A percentile compares a stretch with the other conserved stretches of the same genome.
These are phyloP conservation scores for Leccinum truebloodii DNA, from an alignment of 768 basidiomycete genomes.

Conservation along the genomic window DNA sequence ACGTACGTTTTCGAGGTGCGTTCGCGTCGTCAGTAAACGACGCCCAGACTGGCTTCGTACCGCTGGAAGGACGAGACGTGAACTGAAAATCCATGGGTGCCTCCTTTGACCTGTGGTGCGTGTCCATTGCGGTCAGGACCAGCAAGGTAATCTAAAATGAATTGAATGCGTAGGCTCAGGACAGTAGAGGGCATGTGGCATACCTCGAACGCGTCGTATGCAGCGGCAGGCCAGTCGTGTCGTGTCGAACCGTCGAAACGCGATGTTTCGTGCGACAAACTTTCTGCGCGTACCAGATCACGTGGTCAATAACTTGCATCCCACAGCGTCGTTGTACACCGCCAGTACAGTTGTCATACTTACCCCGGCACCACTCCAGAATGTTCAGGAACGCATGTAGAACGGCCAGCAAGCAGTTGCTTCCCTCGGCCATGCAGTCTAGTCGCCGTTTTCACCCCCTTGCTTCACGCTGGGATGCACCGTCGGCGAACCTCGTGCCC, in stretches of 20 bases:
- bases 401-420: slow-evolving; percentile 20
- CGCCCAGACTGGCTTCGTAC: slow-evolving; percentile 61
- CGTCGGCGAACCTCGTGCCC: slow-evolving; percentile 72
- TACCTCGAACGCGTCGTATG: slow-evolving; percentile 19
- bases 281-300: slow-evolving; percentile 21
- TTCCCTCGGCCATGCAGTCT: slow-evolving; percentile 13
- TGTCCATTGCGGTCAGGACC: slow-evolving; percentile 23
- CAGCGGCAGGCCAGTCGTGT: slow-evolving; percentile 2
- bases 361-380: slow-evolving; percentile 7
- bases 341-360: background rate
- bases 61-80: slow-evolving; percentile 61
- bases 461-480: slow-evolving; percentile 45
- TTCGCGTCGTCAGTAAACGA: slow-evolving; percentile 42
- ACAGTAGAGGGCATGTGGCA: background rate
- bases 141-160: background rate
- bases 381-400: slow-evolving; percentile 34
- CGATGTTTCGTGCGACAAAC: slow-evolving; percentile 13
- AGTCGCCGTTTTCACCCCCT: slow-evolving; percentile 57
- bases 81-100: slow-evolving; percentile 91
- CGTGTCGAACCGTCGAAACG: slow-evolving; percentile 14
- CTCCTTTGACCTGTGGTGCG: slow-evolving; percentile 59
- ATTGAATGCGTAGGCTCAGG: background rate
- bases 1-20: slow-evolving; percentile 70
- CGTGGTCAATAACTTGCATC: slow-evolving; percentile 22
- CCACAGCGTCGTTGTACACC: background rate